Conservation (phyloP, 1,284 basidiomycete species). For the Apiotrichum sp. region DNA sequence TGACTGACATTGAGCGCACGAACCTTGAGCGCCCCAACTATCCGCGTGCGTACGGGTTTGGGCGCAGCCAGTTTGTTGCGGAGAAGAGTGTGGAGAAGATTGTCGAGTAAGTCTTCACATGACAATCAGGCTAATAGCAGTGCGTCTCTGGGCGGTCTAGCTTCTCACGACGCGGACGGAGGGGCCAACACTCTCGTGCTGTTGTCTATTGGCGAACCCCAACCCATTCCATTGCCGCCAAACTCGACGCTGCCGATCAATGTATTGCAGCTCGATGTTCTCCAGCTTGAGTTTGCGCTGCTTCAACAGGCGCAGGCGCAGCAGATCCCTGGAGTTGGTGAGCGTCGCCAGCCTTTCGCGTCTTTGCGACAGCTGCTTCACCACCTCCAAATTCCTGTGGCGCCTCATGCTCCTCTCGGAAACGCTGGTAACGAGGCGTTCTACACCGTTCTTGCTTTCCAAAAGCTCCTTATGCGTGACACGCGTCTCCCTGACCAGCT, state of each 20-base stretch:
- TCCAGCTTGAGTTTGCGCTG: slow-evolving; percentile 37
- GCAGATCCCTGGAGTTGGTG: slow-evolving; percentile 30
- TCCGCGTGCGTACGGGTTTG: slow-evolving; percentile 53
- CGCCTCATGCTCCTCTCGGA: slow-evolving; percentile 40
- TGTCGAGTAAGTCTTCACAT: slow-evolving; percentile 51
- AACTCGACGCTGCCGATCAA: slow-evolving; percentile 60
- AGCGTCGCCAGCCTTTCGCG: slow-evolving; percentile 31
- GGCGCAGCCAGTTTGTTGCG: slow-evolving; percentile 64
- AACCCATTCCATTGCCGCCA: slow-evolving; percentile 26
- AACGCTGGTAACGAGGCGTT: slow-evolving; percentile 49
- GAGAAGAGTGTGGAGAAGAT: slow-evolving; percentile 65
- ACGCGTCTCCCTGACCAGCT: slow-evolving; percentile 37
- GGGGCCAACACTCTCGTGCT: slow-evolving; percentile 66
- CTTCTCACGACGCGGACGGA: slow-evolving; percentile 70
- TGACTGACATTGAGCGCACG: slow-evolving; percentile 3
- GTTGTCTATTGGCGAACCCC: slow-evolving; percentile 58
- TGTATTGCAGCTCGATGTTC: slow-evolving; percentile 62
- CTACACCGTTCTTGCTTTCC: slow-evolving; percentile 46
- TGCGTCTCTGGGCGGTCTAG: slow-evolving; percentile 62
- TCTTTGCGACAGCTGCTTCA: slow-evolving; percentile 36
- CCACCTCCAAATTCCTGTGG: slow-evolving; percentile 43
- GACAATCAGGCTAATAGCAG: slow-evolving; percentile 14
- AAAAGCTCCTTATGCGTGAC: slow-evolving; percentile 45
- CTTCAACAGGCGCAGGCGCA: slow-evolving; percentile 36
- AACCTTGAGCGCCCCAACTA: slow-evolving; percentile 29